Conservation (phyloP, 1,284 basidiomycete species). For the Cryptococcus hybrid region DNA sequence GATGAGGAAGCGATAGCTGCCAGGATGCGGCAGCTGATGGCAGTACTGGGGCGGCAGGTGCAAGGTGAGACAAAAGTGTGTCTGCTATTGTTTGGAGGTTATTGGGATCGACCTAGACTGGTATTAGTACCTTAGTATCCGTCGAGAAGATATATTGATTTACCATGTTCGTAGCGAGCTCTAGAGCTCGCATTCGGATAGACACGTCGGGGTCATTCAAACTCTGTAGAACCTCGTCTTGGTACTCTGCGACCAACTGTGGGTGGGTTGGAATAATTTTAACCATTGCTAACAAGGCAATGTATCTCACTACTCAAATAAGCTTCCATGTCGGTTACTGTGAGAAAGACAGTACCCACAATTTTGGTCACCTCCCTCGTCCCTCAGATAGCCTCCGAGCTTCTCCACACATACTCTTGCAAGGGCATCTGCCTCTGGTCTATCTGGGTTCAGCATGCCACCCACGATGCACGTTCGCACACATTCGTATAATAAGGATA, state of each 20-base stretch:
- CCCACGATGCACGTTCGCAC: constrained; percentile 98
- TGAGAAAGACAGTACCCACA: constrained; percentile 53
- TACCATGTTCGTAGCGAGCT: constrained; percentile 91
- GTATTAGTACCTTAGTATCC: constrained; percentile 3
- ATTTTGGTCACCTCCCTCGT: constrained; percentile 81
- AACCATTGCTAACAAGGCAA: constrained; percentile 88
- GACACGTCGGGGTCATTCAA: constrained; percentile 92
- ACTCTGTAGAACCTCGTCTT: constrained; percentile 85
- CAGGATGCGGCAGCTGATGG: constrained; percentile 37
- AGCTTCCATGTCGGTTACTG: constrained; percentile 1
- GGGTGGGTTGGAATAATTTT: constrained; percentile 95
- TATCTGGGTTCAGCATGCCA: constrained; percentile 81
- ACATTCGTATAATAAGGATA: constrained; percentile 95
- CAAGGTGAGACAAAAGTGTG: constrained; percentile 80
- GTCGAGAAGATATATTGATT: constrained; percentile 17
- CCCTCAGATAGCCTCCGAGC: constrained; percentile 84
- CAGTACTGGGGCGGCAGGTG: constrained; percentile 54
- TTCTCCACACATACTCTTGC: constrained; percentile 91
- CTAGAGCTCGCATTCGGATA: constrained; percentile 91
- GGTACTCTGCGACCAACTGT: constrained; percentile 85
- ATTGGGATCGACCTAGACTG: constrained; percentile 65
- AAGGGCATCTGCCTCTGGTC: constrained; percentile 67
- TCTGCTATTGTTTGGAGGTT: constrained; percentile 88
- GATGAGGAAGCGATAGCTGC: constrained; percentile 23
- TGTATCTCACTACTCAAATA: constrained; percentile 77